Evolutionary conservation across 108 stramenopile species (phyloP).

Genomic region (Epithemia pelagica): DNA sequence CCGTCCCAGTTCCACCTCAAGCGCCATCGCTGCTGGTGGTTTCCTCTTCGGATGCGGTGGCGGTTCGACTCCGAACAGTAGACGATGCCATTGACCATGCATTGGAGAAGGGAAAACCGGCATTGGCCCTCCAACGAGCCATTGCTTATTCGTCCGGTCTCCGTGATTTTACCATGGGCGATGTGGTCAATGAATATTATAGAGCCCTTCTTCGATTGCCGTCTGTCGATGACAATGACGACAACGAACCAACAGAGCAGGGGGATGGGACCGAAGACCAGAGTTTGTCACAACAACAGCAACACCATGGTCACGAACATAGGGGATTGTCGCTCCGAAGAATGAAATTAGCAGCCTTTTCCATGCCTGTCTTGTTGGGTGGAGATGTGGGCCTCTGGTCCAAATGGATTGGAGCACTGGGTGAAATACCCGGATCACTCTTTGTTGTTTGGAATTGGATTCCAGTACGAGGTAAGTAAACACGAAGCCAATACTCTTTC

Average conservation of each 20-base stretch:
- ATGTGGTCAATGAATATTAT: conserved; percentile 55
- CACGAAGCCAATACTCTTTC: too few relatives aligned
- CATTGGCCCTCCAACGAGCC: conserved; percentile 52
- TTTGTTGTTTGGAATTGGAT: conserved; percentile 62
- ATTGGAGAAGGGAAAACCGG: conserved; percentile 35
- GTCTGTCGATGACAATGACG: neutral
- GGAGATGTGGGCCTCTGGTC: conserved; percentile 57
- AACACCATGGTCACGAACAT: neutral
- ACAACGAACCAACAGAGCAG: too few relatives aligned
- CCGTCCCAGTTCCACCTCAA: conserved; percentile 16
- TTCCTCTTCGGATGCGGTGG: conserved; percentile 37
- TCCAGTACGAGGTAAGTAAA: conserved; percentile 64
- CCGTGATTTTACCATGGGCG: conserved; percentile 41
- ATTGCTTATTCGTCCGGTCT: conserved; percentile 45
- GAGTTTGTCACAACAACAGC: neutral
- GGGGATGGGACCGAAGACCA: neutral
- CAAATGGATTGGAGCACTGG: conserved; percentile 58
- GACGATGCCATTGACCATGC: conserved; percentile 73
- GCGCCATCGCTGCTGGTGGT: conserved; percentile 48
- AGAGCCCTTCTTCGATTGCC: conserved; percentile 38
- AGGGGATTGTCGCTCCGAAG: conserved; percentile 48
- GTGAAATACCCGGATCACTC: conserved; percentile 59
- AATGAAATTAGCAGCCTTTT: conserved; percentile 58
- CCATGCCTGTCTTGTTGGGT: conserved; percentile 66
- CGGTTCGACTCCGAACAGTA: conserved; percentile 45